A percentile compares a stretch with the other conserved stretches of the same genome.
These are phyloP conservation scores for Aspergillus cejpii DNA, from an alignment of 2,329 filamentous ascomycete species.

Conservation along the genomic window DNA sequence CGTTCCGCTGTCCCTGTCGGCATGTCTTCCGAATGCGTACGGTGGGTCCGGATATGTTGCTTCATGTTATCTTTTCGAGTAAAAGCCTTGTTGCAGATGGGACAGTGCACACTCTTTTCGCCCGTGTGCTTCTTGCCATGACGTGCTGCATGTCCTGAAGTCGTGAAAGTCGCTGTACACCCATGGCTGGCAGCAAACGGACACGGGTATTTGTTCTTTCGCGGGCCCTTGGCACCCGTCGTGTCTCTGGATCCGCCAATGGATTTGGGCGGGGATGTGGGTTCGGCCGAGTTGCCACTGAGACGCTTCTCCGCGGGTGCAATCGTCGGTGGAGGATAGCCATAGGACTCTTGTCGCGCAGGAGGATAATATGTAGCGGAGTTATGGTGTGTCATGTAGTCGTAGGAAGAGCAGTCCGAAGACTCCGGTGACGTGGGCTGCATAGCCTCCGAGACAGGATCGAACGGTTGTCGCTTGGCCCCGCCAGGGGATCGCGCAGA, in stretches of 20 bases:
- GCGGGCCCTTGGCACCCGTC: conserved; percentile 22
- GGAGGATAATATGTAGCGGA: conserved; percentile 23
- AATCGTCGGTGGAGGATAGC: conserved; percentile 19
- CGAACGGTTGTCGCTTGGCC: conserved; percentile 19
- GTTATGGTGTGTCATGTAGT: conserved; percentile 23
- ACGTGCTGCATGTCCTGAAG: conserved; percentile 60
- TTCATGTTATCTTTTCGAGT: conserved; percentile 66
- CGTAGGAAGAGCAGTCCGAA: conserved; percentile 29
- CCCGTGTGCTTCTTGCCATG: conserved; percentile 64
- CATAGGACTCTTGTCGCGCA: conserved; percentile 22
- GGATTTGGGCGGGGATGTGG: conserved; percentile 24
- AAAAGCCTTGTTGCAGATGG: conserved; percentile 61
- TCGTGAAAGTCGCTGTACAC: conserved; percentile 59
- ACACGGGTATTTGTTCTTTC: conserved; percentile 61
- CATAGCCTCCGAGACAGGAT: conserved; percentile 22
- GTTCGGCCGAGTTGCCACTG: conserved; percentile 21
- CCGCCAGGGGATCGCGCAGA: conserved; percentile 22
- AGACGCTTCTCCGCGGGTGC: conserved; percentile 23
- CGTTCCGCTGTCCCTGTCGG: conserved; percentile 16
- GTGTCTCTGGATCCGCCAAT: conserved; percentile 21
- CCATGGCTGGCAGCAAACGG: conserved; percentile 54
- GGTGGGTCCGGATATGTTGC: conserved; percentile 58
- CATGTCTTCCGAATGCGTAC: conserved; percentile 32
- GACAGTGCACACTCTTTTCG: conserved; percentile 61
- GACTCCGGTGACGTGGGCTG: conserved; percentile 29